These are phyloP conservation scores for Globisporangium irregulare DNA, from an alignment of 352 stramenopile genomes.

Conservation along the genomic window DNA sequence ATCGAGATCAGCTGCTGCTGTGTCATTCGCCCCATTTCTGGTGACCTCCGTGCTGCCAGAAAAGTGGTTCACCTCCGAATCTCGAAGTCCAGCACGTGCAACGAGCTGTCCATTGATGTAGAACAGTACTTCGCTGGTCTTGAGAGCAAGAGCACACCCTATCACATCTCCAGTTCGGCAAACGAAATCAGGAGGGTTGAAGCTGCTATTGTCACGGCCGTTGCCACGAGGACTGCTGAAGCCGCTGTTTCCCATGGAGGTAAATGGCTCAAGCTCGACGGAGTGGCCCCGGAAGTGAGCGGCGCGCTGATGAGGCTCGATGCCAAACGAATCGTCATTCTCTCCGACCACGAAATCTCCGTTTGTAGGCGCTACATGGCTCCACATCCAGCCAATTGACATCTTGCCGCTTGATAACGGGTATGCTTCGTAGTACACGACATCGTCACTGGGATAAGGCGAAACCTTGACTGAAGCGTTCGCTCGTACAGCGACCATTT, in stretches of 20 bases:
- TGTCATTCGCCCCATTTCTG: neutral
- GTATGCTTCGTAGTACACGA: constrained; percentile 58
- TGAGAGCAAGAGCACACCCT: constrained; percentile 38
- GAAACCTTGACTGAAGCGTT: constrained; percentile 21
- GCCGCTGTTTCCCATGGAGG: constrained; percentile 14
- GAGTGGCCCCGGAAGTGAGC: constrained; percentile 28
- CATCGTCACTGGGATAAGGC: neutral
- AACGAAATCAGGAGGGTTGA: constrained; percentile 46
- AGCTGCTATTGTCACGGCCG: constrained; percentile 6
- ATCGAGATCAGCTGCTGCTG: neutral
- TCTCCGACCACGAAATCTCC: constrained; percentile 41
- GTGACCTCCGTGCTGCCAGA: neutral
- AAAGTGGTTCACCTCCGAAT: neutral
- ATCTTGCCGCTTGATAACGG: constrained; percentile 47
- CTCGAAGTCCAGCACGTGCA: constrained; percentile 12
- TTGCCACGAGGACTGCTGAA: constrained; percentile 40
- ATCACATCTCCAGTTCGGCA: constrained; percentile 50
- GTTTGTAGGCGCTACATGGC: constrained; percentile 1
- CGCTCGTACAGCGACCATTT: constrained; percentile 38
- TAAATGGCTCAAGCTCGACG: constrained; percentile 22
- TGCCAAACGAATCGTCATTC: constrained; percentile 31
- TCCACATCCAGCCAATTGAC: constrained; percentile 48
- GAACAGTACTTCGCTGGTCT: constrained; percentile 39
- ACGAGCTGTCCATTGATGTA: constrained; percentile 59
- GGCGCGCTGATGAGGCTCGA: constrained; percentile 39